Percentiles rank a stretch among this genome's conserved stretches.
phyloP scores from a whole-genome alignment of 2,329 filamentous ascomycete genomes.

The Thermothelomyces thermophilus region DNA sequence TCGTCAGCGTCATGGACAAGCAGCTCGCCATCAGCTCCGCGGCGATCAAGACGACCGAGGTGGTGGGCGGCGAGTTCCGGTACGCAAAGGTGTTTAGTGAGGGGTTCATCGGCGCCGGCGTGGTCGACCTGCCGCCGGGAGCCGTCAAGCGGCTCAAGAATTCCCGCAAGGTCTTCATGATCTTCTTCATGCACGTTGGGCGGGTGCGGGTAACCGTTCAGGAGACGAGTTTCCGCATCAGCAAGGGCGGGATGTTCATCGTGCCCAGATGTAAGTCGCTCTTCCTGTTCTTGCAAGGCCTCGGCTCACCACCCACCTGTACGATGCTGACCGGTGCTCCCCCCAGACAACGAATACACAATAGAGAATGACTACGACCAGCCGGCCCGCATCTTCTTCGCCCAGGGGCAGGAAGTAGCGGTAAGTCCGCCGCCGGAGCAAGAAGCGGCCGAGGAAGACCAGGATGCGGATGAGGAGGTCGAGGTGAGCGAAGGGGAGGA shows the following conservation, averaged over 20 bases:
- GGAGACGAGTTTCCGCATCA: constrained; percentile 71
- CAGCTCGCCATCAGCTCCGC: constrained; percentile 50
- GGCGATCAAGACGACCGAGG: constrained; percentile 52
- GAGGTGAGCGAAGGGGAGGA: constrained; percentile 8
- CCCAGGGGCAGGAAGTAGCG: constrained; percentile 67
- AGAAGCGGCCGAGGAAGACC: constrained; percentile 6
- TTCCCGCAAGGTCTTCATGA: constrained; percentile 92
- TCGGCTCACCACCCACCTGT: no score
- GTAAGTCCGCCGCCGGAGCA: constrained; percentile 5
- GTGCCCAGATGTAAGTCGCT: constrained; percentile 77
- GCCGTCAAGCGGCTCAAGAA: constrained; percentile 87
- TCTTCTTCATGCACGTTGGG: constrained; percentile 83
- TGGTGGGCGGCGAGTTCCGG: constrained; percentile 64
- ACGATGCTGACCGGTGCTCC: no score
- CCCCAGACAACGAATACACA: constrained; percentile 81
- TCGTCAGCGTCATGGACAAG: constrained; percentile 47
- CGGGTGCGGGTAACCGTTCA: constrained; percentile 74
- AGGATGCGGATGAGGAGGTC: constrained; percentile 14
- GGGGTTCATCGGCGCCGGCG: constrained; percentile 81
- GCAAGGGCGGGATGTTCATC: constrained; percentile 85
- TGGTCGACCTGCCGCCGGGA: constrained; percentile 80
- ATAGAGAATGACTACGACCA: constrained; percentile 73
- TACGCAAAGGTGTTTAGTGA: constrained; percentile 83
- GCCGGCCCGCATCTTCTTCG: constrained; percentile 79
- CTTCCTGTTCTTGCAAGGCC: background rate